Percentiles rank a stretch among this genome's conserved stretches.
phyloP scores from a whole-genome alignment of 2,329 filamentous ascomycete genomes.

The Aspergillus pseudoterreus region DNA sequence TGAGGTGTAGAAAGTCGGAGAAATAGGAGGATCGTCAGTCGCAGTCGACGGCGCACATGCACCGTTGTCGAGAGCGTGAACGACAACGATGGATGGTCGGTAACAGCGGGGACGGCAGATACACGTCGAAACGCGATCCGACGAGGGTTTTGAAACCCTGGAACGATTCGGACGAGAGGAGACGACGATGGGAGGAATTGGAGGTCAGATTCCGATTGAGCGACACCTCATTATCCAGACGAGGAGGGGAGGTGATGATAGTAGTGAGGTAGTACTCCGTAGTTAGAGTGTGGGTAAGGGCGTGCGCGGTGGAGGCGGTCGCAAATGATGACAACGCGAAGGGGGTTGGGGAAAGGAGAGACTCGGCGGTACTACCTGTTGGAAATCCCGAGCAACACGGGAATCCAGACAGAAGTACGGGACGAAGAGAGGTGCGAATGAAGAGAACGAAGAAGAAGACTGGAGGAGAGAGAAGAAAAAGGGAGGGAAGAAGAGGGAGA shows the following conservation, averaged over 20 bases:
- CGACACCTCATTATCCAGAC: slow-evolving; percentile 23
- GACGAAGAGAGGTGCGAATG: not conserved
- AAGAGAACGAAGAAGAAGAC: slow-evolving; percentile 10
- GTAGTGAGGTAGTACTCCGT: slow-evolving; percentile 1
- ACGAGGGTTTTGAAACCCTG: slow-evolving; percentile 14
- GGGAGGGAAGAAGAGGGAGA: slow-evolving; percentile 10
- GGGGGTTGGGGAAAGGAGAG: slow-evolving; percentile 8
- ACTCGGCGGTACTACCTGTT: slow-evolving; percentile 12
- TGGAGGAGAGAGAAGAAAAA: slow-evolving; percentile 5
- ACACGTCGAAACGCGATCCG: slow-evolving; percentile 24
- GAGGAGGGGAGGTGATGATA: slow-evolving; percentile 10
- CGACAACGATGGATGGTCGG: slow-evolving; percentile 6
- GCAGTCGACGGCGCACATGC: slow-evolving; percentile 24
- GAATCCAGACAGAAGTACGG: slow-evolving; percentile 9
- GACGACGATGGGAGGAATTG: slow-evolving; percentile 16
- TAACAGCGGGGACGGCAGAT: slow-evolving; percentile 26
- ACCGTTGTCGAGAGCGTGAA: slow-evolving; percentile 24
- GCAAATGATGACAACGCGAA: slow-evolving; percentile 19
- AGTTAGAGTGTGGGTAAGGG: slow-evolving; percentile 4
- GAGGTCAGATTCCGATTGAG: slow-evolving; percentile 15
- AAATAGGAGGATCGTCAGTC: slow-evolving; percentile 18
- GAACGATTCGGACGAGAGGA: slow-evolving; percentile 17
- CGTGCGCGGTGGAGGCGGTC: slow-evolving; percentile 14
- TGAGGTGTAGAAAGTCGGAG: slow-evolving; percentile 5
- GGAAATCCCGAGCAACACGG: slow-evolving; percentile 13